Evolutionary conservation across 306 rosid species (phyloP).

Genomic region (Oemleria cerasiformis): DNA sequence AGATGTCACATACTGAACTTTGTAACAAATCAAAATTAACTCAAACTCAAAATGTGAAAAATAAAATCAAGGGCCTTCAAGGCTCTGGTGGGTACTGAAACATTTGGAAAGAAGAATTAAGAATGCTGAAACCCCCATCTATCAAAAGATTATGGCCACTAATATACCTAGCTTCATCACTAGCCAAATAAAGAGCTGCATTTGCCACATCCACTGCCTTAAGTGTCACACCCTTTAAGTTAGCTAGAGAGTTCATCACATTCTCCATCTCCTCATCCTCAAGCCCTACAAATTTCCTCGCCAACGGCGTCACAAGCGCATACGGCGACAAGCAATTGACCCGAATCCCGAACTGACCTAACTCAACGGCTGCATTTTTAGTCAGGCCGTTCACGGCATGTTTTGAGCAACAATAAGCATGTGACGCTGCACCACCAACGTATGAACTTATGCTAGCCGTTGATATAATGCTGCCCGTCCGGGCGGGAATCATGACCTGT

Average conservation of each 20-base stretch:
- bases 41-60: not conserved
- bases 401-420: slow-evolving; percentile 67
- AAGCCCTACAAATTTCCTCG: slow-evolving; percentile 39
- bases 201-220: slow-evolving; percentile 73
- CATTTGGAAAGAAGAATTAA: slow-evolving; percentile 48
- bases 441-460: slow-evolving; percentile 59
- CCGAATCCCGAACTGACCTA: slow-evolving; percentile 75
- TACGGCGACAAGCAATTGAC: slow-evolving; percentile 82
- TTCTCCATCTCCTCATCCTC: slow-evolving; percentile 46
- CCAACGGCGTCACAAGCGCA: slow-evolving; percentile 57
- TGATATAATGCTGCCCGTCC: slow-evolving; percentile 53
- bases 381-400: slow-evolving; percentile 73
- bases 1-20: not conserved
- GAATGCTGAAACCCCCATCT: slow-evolving; percentile 68
- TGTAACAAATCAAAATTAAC: no score
- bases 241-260: slow-evolving; percentile 35
- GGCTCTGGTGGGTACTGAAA: slow-evolving; percentile 42
- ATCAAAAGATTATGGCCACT: slow-evolving; percentile 79
- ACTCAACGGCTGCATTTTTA: slow-evolving; percentile 67
- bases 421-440: slow-evolving; percentile 60
- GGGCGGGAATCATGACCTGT: slow-evolving; percentile 54
- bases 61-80: slow-evolving; percentile 5
- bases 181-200: slow-evolving; percentile 71
- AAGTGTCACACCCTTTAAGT: slow-evolving; percentile 56
- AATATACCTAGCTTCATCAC: slow-evolving; percentile 65